Evolutionary conservation across 1,139 yeast genomes (phyloP), one percentile per base, ranked within the genome.

Genomic region (Kodamaea derodonti): DNA sequence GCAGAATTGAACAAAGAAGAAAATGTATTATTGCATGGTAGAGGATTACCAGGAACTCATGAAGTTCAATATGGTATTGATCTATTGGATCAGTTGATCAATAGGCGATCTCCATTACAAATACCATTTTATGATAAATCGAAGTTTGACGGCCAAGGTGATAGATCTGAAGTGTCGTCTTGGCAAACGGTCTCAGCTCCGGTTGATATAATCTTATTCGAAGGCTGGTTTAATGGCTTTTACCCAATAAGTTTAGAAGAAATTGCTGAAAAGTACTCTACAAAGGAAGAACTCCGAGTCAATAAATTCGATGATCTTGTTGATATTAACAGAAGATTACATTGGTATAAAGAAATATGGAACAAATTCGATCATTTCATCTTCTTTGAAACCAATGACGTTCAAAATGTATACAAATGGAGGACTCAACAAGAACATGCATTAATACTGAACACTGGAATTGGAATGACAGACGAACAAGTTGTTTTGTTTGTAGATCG

Each of bases 11-110:
- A 74, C 3, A 13, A 24, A 23, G 47, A 43, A 7, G 69, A 62
- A 4, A 88, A 88, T 52, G 56, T 59, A 24, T 60, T 87, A 34
- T 52, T 85, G 18, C 75, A 72, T 43, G 95, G 95, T 3, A 63
- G 97, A 29, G 98, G 98, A 0, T 67, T 86, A 20, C 97, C 97
- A 0, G 97, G 97, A 0, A 90, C 98, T 0, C 98, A 92, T 54
- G 97, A 92, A 51, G 48, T 84, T 27, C 48, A 47, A 1, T 47
- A 77, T 13, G 62, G 72, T 4, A n/a, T 39, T 2, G 37, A 48
- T 2, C 52, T 55, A n/a, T 48, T 62, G 30, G 37, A 40, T 13
- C 40, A 42, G 24, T 41, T 60, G 23, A 35, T 38, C 20, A 28
- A 40, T 3, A 17, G 22, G 10, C 35, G 43, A n/a, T 30, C 42